Evolutionary conservation across 2,329 filamentous ascomycete genomes (phyloP).

Genomic region (Phoma sp.): DNA sequence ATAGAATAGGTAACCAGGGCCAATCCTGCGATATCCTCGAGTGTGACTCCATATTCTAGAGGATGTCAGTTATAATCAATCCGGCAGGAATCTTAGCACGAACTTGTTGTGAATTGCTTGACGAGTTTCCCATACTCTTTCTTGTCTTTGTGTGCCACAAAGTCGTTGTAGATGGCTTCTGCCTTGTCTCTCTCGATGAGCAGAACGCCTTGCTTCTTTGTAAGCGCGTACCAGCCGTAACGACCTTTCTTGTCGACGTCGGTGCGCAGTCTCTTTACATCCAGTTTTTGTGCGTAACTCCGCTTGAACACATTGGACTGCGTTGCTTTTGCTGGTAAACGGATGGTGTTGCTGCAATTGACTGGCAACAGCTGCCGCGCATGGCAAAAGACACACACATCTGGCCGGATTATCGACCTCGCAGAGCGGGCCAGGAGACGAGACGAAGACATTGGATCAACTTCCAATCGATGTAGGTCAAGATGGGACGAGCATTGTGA

Average conservation of each 20-base stretch:
- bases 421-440: slow-evolving; percentile 19
- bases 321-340: not conserved
- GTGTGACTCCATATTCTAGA: slow-evolving; percentile 31
- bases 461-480: not conserved
- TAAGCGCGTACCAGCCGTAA: slow-evolving; percentile 27
- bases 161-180: slow-evolving; percentile 35
- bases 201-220: slow-evolving; percentile 23
- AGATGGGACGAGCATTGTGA: not conserved
- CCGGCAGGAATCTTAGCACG: not conserved
- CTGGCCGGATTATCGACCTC: slow-evolving; percentile 12
- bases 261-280: slow-evolving; percentile 23
- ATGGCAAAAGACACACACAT: slow-evolving; percentile 30
- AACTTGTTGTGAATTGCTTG: slow-evolving; percentile 9
- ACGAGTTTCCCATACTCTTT: slow-evolving; percentile 21
- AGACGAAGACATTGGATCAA: slow-evolving; percentile 26
- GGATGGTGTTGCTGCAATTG: not conserved
- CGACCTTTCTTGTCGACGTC: slow-evolving; percentile 33
- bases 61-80: slow-evolving; percentile 8
- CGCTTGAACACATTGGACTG: slow-evolving; percentile 5
- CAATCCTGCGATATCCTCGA: slow-evolving; percentile 35
- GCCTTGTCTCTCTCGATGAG: slow-evolving; percentile 23
- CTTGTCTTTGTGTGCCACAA: slow-evolving; percentile 26
- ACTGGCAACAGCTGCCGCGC: slow-evolving; percentile 15
- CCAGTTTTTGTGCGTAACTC: slow-evolving; percentile 27
- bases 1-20: slow-evolving; percentile 35